phyloP scores from a whole-genome alignment of 176 grass and related monocot species.

The Poa annua region DNA sequence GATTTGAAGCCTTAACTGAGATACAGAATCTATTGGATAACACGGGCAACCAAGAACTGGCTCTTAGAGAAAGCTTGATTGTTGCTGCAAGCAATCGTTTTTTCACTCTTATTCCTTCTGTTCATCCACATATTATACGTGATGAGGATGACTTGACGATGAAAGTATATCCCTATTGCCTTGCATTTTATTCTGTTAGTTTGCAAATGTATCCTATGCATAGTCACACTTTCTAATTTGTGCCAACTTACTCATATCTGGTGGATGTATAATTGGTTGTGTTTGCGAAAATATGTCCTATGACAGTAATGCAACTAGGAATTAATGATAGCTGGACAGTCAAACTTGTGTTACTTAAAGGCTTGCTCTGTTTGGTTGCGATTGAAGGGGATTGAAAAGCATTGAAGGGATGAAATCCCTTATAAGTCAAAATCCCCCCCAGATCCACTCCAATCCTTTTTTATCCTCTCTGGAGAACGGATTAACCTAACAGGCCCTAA shows the following conservation, averaged over 20 bases:
- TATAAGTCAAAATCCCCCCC: neutral
- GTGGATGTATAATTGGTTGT: neutral
- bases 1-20: slow-evolving; percentile 94
- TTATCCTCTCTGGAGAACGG: neutral
- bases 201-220: neutral
- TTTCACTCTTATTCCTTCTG: slow-evolving; percentile 96
- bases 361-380: neutral
- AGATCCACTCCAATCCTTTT: neutral
- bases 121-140: slow-evolving; percentile 85
- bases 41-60: slow-evolving; percentile 52
- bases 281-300: neutral
- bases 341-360: neutral
- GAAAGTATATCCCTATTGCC: slow-evolving; percentile 65
- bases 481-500: neutral
- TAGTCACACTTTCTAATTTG: slow-evolving; percentile 27
- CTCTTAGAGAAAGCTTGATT: slow-evolving; percentile 84
- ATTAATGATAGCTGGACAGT: neutral
- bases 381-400: neutral
- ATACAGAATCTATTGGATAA: slow-evolving; percentile 84
- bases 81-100: slow-evolving; percentile 89
- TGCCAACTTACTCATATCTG: neutral
- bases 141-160: slow-evolving; percentile 74
- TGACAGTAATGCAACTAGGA: slow-evolving; percentile 6
- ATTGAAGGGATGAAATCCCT: neutral
- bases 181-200: slow-evolving; percentile 14